A percentile compares a stretch with the other conserved stretches of the same genome.
Evolutionary conservation across 805 yeast genomes (phyloP).

Genomic region (Candida dajiaensis): DNA sequence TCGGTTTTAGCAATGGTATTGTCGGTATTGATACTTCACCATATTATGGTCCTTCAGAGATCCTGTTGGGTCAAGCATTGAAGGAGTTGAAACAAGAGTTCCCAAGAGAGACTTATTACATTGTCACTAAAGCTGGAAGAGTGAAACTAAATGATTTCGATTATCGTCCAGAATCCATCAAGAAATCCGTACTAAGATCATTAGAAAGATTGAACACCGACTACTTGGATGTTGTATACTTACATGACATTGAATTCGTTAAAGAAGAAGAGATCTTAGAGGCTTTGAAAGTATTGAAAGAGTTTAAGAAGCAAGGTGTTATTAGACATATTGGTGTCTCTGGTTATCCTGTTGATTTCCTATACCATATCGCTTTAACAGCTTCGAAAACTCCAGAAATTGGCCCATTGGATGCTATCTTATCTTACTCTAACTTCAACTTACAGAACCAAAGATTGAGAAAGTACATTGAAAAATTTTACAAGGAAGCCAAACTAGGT

Average conservation of each 20-base stretch:
- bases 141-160: constrained; percentile 64
- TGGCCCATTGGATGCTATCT: constrained; percentile 65
- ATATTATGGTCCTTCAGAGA: constrained; percentile 87
- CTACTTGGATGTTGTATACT: constrained; percentile 75
- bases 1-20: constrained; percentile 63
- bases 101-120: constrained; percentile 56
- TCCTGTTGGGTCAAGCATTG: constrained; percentile 63
- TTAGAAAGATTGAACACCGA: constrained; percentile 56
- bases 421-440: constrained; percentile 79
- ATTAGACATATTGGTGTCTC: constrained; percentile 69
- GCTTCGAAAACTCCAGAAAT: constrained; percentile 34
- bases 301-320: constrained; percentile 57
- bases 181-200: constrained; percentile 60
- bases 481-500: constrained; percentile 46
- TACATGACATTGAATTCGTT: constrained; percentile 88
- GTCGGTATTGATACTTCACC: constrained; percentile 88
- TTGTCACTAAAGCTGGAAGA: constrained; percentile 88
- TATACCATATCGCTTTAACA: constrained; percentile 45
- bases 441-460: constrained; percentile 62
- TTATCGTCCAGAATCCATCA: constrained; percentile 56
- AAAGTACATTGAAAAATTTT: constrained; percentile 42
- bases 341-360: constrained; percentile 77
- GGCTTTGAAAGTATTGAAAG: constrained; percentile 57
- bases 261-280: constrained; percentile 44
- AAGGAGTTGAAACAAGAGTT: constrained; percentile 28